Base-by-base conservation (phyloP, 306 rosid genomes). In the Cicer cuneatum region DNA sequence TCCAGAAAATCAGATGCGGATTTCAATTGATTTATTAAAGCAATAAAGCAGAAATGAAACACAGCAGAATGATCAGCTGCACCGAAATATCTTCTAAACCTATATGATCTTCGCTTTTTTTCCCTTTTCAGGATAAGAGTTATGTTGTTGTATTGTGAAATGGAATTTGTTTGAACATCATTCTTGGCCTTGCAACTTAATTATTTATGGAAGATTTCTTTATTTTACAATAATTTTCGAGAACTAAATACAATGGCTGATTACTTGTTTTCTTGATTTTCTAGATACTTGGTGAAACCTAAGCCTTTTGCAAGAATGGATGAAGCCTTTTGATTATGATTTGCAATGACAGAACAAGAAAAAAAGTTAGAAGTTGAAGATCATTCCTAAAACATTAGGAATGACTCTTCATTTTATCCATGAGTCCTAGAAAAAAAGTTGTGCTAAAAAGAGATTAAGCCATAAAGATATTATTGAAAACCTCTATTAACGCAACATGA, bases 1-100 rank as follows among this genome's bases (percentile, higher is more conserved):
- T 72, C 74, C 73, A 66, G 60, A 64, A 83, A 86, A 81, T 12
- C 45, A 67, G 58, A 74, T 11, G 33, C 71, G 33, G 58, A 67
- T 48, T 81, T 83, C 72, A 79, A 65, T 61, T 61, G 48, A 62
- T 71, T 67, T 29, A 68, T 29, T 29, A 56, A 71, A 75, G 59
- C 11, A 45, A 38, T 10, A 64, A n/a, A 19, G 64, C 42, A 58
- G 41, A 61, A 33, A 67, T 51, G 60, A 65, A 38, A 69, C 57
- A 46, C 70, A 54, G 54, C 48, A 41, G 51, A 73, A 51, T 45
- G 61, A 76, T 66, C 14, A 19, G 13, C 12, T 49, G 39, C 35
- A 66, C 59, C 43, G 18, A 52, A 54, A 41, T 12, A 37, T 12
- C 43, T 11, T 42, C 40, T 13, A 80, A 49, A 39, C 24, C n/a